Evolutionary conservation across 441 rosid species (phyloP).

Genomic region (Arabidopsis lyrata): DNA sequence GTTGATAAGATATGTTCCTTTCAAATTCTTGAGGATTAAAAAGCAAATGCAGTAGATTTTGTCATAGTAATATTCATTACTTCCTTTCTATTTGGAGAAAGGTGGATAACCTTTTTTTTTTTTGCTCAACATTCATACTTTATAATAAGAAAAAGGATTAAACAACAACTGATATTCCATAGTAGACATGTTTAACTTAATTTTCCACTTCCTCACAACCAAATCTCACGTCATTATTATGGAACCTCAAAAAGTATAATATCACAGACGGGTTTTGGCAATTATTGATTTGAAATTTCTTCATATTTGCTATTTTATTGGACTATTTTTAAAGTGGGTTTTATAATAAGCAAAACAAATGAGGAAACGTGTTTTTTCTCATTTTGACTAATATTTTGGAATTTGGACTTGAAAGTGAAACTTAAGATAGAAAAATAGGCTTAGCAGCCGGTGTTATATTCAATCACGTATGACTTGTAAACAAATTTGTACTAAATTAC

Average conservation of each 20-base stretch:
- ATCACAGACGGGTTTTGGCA: not conserved
- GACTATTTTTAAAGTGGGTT: not conserved
- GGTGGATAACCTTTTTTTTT: not conserved
- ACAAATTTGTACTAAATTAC: not conserved
- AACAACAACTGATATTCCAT: not conserved
- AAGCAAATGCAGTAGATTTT: not conserved
- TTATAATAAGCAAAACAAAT: not conserved
- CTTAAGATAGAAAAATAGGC: not conserved
- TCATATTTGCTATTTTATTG: constrained; percentile 6
- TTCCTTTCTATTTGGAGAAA: constrained; percentile 13
- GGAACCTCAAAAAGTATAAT: not conserved
- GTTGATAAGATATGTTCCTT: not conserved
- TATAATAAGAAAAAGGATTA: not conserved
- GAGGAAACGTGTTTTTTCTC: constrained; percentile 13
- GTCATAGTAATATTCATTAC: not conserved
- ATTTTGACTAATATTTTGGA: constrained; percentile 11
- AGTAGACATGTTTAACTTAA: not conserved
- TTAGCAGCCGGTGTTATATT: constrained; percentile 25
- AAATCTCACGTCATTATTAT: constrained; percentile 22
- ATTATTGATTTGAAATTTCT: constrained; percentile 10
- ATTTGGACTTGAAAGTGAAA: not conserved
- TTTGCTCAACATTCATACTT: not conserved
- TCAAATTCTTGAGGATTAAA: not conserved
- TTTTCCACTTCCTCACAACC: not conserved
- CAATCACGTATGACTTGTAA: constrained; percentile 11